Percentiles rank a stretch among this genome's conserved stretches.
Evolutionary conservation across 164 flowering plant species (phyloP).

Genomic region (Akebia trifoliata): DNA sequence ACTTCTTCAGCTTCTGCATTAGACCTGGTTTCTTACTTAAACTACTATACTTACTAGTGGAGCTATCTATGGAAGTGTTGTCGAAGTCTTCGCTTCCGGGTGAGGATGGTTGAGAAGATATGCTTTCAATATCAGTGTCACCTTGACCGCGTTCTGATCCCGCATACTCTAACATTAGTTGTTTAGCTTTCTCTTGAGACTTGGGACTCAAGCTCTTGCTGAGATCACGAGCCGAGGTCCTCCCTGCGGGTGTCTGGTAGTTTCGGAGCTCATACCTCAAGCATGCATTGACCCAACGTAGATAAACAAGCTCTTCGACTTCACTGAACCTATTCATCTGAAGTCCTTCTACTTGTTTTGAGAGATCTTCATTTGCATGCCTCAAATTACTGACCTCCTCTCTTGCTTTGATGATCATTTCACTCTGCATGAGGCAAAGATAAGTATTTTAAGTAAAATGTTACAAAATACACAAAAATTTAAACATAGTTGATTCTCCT

Average conservation of each 20-base stretch:
- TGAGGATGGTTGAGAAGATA: conserved; percentile 77
- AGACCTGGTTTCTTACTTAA: conserved; percentile 70
- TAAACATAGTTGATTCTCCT: no score
- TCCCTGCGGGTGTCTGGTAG: conserved; percentile 78
- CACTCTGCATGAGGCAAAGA: conserved; percentile 45
- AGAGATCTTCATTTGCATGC: conserved; percentile 80
- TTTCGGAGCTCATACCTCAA: conserved; percentile 82
- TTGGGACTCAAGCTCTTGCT: conserved; percentile 80
- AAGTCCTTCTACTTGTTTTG: conserved; percentile 94
- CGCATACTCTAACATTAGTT: conserved; percentile 84
- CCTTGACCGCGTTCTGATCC: conserved; percentile 95
- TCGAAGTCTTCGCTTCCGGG: conserved; percentile 97
- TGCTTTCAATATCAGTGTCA: conserved; percentile 86
- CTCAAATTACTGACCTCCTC: conserved; percentile 64
- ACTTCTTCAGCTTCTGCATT: conserved; percentile 85
- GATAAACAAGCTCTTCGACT: conserved; percentile 95
- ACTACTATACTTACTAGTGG: conserved; percentile 61
- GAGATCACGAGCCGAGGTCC: conserved; percentile 85
- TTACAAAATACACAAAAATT: no score
- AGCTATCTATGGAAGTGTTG: conserved; percentile 81
- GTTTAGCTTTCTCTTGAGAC: conserved; percentile 87
- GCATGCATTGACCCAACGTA: conserved; percentile 99
- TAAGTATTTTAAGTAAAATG: neutral
- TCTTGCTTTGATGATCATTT: conserved; percentile 68
- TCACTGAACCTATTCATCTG: conserved; percentile 95